Conservation (phyloP, 352 stramenopile genomes). For the Phytophthora idaei region DNA sequence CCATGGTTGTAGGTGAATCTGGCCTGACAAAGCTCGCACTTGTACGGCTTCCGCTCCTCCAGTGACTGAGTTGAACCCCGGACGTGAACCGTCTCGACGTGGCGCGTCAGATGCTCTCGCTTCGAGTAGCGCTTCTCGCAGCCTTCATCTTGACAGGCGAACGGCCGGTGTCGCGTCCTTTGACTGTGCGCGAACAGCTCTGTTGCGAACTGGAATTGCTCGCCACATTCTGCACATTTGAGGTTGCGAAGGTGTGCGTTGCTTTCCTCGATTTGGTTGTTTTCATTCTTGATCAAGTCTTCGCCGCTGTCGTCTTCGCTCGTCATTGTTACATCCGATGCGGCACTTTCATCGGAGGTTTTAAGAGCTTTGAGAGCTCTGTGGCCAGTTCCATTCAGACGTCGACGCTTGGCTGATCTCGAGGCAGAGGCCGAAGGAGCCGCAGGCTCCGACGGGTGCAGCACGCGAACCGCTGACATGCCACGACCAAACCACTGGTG, state of each 20-base stretch:
- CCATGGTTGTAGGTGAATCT: conserved; percentile 78
- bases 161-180: conserved; percentile 34
- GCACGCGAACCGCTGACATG: conserved; percentile 19
- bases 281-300: background rate
- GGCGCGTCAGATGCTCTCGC: conserved; percentile 63
- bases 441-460: conserved; percentile 8
- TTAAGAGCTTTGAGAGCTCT: background rate
- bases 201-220: conserved; percentile 2
- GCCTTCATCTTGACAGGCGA: conserved; percentile 42
- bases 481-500: background rate
- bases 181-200: conserved; percentile 20
- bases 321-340: background rate
- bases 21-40: conserved; percentile 59
- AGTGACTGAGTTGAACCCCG: conserved; percentile 8
- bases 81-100: conserved; percentile 54
- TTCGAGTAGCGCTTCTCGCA: conserved; percentile 73
- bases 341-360: background rate
- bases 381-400: conserved; percentile 5
- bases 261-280: background rate
- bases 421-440: background rate
- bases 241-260: background rate
- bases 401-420: conserved; percentile 18
- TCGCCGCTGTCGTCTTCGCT: conserved; percentile 4
- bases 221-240: conserved; percentile 30
- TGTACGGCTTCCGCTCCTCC: conserved; percentile 53